Conservation (phyloP, 1,139 yeast species). For the Saccharomycopsis phalli region DNA sequence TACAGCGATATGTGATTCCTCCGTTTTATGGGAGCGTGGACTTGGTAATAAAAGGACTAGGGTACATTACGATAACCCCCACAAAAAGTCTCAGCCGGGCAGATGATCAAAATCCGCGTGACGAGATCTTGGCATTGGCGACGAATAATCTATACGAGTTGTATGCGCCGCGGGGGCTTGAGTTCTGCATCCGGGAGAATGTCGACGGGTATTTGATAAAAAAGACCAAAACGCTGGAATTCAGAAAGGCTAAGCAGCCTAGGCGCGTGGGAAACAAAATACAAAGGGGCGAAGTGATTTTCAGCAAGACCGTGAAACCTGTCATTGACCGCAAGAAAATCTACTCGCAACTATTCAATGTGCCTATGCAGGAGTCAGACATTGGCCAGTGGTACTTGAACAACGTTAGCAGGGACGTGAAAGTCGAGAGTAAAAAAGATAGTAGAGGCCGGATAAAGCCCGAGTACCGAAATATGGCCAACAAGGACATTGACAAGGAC, state of each 20-base stretch:
- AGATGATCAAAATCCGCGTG: background rate
- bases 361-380: background rate
- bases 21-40: conserved; percentile 20
- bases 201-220: conserved; percentile 16
- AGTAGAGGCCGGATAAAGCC: background rate
- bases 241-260: no score
- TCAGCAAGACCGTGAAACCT: background rate
- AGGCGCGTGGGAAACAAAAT: no score
- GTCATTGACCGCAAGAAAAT: background rate
- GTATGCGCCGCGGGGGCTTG: conserved; percentile 15
- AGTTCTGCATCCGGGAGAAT: conserved; percentile 13
- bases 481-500: conserved; percentile 5
- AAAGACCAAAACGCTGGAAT: no score
- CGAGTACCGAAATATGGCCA: background rate
- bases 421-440: no score
- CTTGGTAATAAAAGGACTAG: conserved; percentile 19
- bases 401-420: no score
- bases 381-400: no score
- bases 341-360: background rate
- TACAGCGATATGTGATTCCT: conserved; percentile 17
- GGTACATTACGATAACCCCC: conserved; percentile 18
- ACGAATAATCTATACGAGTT: conserved; percentile 13
- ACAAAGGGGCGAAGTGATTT: no score
- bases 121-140: conserved; percentile 2
- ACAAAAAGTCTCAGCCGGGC: conserved; percentile 7